Conservation (phyloP, 2,329 filamentous ascomycete species). For the Colletotrichum tropicicola region DNA sequence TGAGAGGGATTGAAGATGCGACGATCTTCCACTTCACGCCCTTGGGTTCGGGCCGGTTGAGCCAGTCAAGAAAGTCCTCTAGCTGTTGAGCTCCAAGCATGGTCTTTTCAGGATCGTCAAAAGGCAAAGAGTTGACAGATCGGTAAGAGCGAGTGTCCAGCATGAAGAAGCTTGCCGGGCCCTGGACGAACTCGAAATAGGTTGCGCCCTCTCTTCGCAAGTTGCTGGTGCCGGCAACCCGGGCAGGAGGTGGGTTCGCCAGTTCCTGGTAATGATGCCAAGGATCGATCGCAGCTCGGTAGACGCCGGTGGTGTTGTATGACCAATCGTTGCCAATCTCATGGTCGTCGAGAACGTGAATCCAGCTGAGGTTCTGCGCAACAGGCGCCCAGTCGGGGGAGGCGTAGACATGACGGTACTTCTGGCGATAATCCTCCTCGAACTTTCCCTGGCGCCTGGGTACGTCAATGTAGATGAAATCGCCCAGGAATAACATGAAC, state of each 20-base stretch:
- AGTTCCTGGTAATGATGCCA: slow-evolving; percentile 87
- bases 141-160: slow-evolving; percentile 91
- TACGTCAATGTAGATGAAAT: slow-evolving; percentile 93
- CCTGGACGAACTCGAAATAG: slow-evolving; percentile 90
- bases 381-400: slow-evolving; percentile 89
- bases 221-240: slow-evolving; percentile 53
- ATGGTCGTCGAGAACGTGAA: slow-evolving; percentile 96
- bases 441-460: slow-evolving; percentile 79
- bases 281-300: slow-evolving; percentile 81
- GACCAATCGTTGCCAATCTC: slow-evolving; percentile 97
- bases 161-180: slow-evolving; percentile 93
- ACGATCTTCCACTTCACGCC: slow-evolving; percentile 95
- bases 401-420: slow-evolving; percentile 95
- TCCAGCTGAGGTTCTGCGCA: slow-evolving; percentile 88
- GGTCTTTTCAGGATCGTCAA: slow-evolving; percentile 74
- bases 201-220: slow-evolving; percentile 65
- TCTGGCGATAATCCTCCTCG: slow-evolving; percentile 81
- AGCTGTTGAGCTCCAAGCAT: slow-evolving; percentile 89
- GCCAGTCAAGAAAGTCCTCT: slow-evolving; percentile 79
- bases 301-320: slow-evolving; percentile 81
- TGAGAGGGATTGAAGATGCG: slow-evolving; percentile 91
- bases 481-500: slow-evolving; percentile 84
- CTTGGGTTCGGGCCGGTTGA: slow-evolving; percentile 74
- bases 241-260: slow-evolving; percentile 80
- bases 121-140: slow-evolving; percentile 69